Conservation (phyloP, 2,329 filamentous ascomycete genomes). For the Ambrosiella cleistominuta region DNA sequence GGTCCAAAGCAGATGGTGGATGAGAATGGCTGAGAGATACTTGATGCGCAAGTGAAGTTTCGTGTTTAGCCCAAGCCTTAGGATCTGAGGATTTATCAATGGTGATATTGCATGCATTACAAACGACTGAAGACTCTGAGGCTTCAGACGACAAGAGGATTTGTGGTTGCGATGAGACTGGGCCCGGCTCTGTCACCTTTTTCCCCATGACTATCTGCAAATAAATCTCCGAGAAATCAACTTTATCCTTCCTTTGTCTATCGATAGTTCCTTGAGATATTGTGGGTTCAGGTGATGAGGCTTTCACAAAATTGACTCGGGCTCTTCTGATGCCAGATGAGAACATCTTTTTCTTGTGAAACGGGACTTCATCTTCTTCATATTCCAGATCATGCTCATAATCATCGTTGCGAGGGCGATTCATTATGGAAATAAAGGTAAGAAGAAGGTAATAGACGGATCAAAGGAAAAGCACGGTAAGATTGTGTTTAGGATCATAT, state of each 20-base stretch:
- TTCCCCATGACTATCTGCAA: slow-evolving; percentile 45
- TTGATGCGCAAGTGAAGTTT: slow-evolving; percentile 52
- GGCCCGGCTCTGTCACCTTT: neutral
- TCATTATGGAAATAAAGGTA: neutral
- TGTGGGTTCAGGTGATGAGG: slow-evolving; percentile 22
- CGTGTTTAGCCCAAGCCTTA: slow-evolving; percentile 26
- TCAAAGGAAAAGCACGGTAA: neutral
- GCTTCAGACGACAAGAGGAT: neutral
- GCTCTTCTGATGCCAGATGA: slow-evolving; percentile 37
- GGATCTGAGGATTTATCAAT: slow-evolving; percentile 16
- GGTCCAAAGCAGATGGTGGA: slow-evolving; percentile 54
- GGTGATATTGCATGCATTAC: slow-evolving; percentile 22
- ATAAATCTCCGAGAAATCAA: slow-evolving; percentile 33
- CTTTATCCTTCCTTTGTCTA: neutral
- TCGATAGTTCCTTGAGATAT: neutral
- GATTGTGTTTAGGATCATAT: neutral
- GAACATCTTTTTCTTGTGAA: slow-evolving; percentile 36
- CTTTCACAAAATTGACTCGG: slow-evolving; percentile 38
- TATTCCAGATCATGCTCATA: neutral
- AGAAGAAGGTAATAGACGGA: neutral
- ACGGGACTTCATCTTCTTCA: slow-evolving; percentile 29
- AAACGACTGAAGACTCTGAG: slow-evolving; percentile 16
- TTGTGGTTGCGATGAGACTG: neutral
- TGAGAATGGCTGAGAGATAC: slow-evolving; percentile 51
- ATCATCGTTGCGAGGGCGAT: neutral